A percentile compares a stretch with the other conserved stretches of the same genome.
Evolutionary conservation across 495 filamentous ascomycete species (phyloP).

Genomic region (Cercophora samala): DNA sequence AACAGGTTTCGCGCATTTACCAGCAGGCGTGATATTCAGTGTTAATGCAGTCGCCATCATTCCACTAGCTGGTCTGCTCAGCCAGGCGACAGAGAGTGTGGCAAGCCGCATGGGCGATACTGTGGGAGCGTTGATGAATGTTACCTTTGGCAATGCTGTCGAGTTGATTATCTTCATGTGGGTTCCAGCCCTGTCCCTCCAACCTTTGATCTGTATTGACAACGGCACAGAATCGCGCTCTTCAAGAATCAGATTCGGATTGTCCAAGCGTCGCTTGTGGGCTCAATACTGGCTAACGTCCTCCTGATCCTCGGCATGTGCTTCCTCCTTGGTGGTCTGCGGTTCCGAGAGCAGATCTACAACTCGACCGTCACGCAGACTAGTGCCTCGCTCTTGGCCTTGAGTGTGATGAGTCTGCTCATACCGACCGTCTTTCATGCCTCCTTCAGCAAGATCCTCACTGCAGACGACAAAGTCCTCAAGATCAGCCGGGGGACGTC

Average conservation of each 20-base stretch:
- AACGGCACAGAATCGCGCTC: slow-evolving; percentile 58
- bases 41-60: slow-evolving; percentile 82
- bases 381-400: slow-evolving; percentile 85
- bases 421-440: slow-evolving; percentile 88
- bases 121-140: slow-evolving; percentile 76
- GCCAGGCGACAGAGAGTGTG: slow-evolving; percentile 78
- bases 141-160: slow-evolving; percentile 86
- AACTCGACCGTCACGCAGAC: slow-evolving; percentile 94
- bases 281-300: slow-evolving; percentile 83
- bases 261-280: slow-evolving; percentile 83
- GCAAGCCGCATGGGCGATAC: slow-evolving; percentile 75
- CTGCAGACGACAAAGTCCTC: slow-evolving; percentile 66
- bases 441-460: slow-evolving; percentile 62
- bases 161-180: slow-evolving; percentile 42
- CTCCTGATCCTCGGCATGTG: slow-evolving; percentile 88
- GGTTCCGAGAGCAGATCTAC: slow-evolving; percentile 90
- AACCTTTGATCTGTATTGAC: slow-evolving; percentile 7
- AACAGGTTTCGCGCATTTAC: slow-evolving; percentile 9
- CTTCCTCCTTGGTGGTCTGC: slow-evolving; percentile 79
- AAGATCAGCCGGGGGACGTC: slow-evolving; percentile 88
- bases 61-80: slow-evolving; percentile 74
- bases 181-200: slow-evolving; percentile 6
- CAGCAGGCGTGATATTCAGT: slow-evolving; percentile 38
- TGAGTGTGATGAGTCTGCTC: slow-evolving; percentile 82
- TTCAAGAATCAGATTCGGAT: slow-evolving; percentile 80